phyloP scores from a whole-genome alignment of 345 rosid genomes.

The Salix viminalis region DNA sequence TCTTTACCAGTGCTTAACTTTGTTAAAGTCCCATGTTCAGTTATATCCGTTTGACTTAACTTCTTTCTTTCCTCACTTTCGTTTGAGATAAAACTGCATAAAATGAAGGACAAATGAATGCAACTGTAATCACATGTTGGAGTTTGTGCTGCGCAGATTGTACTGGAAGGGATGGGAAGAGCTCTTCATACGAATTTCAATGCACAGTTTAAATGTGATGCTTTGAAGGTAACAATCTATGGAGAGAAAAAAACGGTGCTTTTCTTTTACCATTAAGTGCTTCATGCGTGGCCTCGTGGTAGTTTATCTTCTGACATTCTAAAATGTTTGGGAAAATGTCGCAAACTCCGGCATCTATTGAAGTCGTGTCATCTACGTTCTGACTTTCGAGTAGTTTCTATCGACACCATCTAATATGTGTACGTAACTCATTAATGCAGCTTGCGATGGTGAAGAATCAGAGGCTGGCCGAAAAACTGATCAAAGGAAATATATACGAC shows the following conservation, averaged over 20 bases:
- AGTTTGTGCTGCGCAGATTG: constrained; percentile 43
- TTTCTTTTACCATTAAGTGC: not conserved
- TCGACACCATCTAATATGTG: not conserved
- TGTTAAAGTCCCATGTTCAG: not conserved
- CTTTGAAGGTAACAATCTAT: constrained; percentile 62
- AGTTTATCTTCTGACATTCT: not conserved
- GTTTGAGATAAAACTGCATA: not conserved
- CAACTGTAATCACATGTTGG: not conserved
- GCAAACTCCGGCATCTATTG: not conserved
- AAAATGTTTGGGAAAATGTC: not conserved
- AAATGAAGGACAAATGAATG: not conserved
- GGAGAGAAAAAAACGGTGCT: not conserved
- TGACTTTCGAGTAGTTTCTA: not conserved
- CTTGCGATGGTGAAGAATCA: constrained; percentile 99
- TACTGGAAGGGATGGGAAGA: constrained; percentile 99
- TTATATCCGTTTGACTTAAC: not conserved
- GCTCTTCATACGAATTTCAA: constrained; percentile 87
- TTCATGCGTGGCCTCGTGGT: not conserved
- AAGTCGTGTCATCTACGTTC: not conserved
- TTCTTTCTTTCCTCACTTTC: not conserved
- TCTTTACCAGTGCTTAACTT: not conserved
- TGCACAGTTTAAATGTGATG: constrained; percentile 79
- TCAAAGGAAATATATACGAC: constrained; percentile 77
- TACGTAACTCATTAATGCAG: constrained; percentile 36
- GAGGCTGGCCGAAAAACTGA: constrained; percentile 85